Evolutionary conservation across 805 yeast species (phyloP).

Genomic region (Saturnispora halmiae): DNA sequence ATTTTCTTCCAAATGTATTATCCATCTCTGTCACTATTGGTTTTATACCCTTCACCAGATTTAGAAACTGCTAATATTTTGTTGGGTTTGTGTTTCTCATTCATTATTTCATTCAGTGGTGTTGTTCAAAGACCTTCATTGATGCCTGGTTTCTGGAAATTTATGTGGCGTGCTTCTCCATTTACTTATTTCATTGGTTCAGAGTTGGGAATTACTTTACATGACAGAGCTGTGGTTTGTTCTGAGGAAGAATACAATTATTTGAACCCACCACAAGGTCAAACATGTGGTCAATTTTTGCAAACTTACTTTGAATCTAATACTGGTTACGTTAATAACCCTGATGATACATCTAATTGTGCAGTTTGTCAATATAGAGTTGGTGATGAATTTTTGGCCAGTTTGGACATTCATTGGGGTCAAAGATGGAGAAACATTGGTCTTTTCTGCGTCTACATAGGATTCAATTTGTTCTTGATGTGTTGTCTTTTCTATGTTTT

Average conservation of each 20-base stretch:
- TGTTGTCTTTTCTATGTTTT: slow-evolving; percentile 15
- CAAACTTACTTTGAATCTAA: slow-evolving; percentile 27
- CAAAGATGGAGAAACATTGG: slow-evolving; percentile 65
- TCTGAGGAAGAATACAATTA: slow-evolving; percentile 38
- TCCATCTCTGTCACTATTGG: slow-evolving; percentile 44
- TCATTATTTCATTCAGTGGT: slow-evolving; percentile 61
- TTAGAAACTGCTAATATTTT: slow-evolving; percentile 59
- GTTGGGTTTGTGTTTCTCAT: slow-evolving; percentile 45
- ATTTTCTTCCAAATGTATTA: slow-evolving; percentile 38
- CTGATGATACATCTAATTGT: slow-evolving; percentile 41
- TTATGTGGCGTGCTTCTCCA: slow-evolving; percentile 67
- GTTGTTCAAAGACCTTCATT: slow-evolving; percentile 46
- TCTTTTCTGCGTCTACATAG: slow-evolving; percentile 46
- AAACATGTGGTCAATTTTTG: slow-evolving; percentile 55
- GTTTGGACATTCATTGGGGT: slow-evolving; percentile 35
- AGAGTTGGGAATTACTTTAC: slow-evolving; percentile 40
- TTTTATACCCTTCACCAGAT: slow-evolving; percentile 51
- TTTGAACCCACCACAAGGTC: slow-evolving; percentile 48
- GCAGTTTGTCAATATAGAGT: slow-evolving; percentile 38
- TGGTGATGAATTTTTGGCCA: slow-evolving; percentile 39
- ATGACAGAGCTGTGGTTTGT: slow-evolving; percentile 45
- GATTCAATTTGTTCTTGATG: slow-evolving; percentile 34
- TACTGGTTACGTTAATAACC: slow-evolving; percentile 52
- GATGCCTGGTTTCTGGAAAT: slow-evolving; percentile 52
- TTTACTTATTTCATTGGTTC: slow-evolving; percentile 59